Base-by-base conservation (phyloP, 1,284 basidiomycete genomes). In the Stereum hirsutum region DNA sequence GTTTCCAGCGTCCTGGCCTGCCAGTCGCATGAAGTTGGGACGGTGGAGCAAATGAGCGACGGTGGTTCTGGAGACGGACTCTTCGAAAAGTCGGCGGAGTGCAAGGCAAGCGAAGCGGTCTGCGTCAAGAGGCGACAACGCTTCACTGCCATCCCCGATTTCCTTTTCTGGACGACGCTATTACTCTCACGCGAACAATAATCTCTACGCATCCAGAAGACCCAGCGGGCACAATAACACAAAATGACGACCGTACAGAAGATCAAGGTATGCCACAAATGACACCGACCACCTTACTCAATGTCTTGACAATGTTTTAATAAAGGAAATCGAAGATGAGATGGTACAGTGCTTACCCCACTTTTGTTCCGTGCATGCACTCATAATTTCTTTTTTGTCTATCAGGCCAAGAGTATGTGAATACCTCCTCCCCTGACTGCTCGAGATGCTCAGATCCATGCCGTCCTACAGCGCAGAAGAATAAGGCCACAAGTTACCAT, bases 401-500 rank as follows among this genome's bases (percentile, higher is more conserved):
- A n/a, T 27, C 55, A 68, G 65, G 61, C 59, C 50, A 66, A 57
- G 56, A 68, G 63, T 67, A 57, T 52, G 66, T 48, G 32, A 11
- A 39, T 25, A 31, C 17, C 46, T 31, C 30, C 46, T 45, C 43
- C n/a, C n/a, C n/a, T n/a, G n/a, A n/a, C n/a, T n/a, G n/a, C n/a
- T n/a, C n/a, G n/a, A n/a, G n/a, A n/a, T n/a, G n/a, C n/a, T n/a
- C n/a, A 39, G 19, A 39, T 30, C 37, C 41, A 14, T 40, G 38
- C 26, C 11, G 19, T 45, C 38, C 36, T 43, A 30, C 54, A 66
- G 91, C 91, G 54, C 88, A 97, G 75, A 96, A 95, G 72, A 98
- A 99, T 69, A 99, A 99, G 81, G 84, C 84, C 63, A 89, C 85
- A 51, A 86, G 87, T 67, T 96, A 94, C 65, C 94, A 97, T 68